Base-by-base conservation (phyloP, 306 rosid species). In the Hylodesmum podocarpum region DNA sequence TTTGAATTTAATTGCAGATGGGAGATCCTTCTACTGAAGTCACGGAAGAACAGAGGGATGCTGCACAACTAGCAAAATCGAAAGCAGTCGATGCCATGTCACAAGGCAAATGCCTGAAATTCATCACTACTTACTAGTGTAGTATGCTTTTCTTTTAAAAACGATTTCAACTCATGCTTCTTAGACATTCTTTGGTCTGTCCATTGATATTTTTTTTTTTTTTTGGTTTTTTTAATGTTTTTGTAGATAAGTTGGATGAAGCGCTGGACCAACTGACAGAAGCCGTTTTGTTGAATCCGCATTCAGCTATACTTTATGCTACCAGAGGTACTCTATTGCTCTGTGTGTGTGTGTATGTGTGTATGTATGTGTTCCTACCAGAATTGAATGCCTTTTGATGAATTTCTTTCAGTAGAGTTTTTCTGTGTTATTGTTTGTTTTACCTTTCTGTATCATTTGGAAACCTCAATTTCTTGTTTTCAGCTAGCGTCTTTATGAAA, bases 261-360 rank as follows among this genome's bases (percentile, higher is more conserved):
- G 93, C 98, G n/a, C 77, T 89, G n/a, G 87, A 82, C 77, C 84
- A 74, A 78, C 88, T 93, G 53, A 93, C 98, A 0, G 83, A 89
- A 89, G 95, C 95, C 71, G 81, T 93, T 65, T 80, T 86, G 85
- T 85, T 89, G 83, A 91, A 93, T 83, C 95, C 96, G 3, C 83
- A 73, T 59, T 93, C 98, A 31, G 86, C 98, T 44, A 93, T 93
- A 82, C 85, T 86, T 40, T 88, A 89, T 91, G 96, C 91, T 29
- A 83, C 91, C 65, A 85, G 96, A 93, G 98, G 98, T 93, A 58
- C 73, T 19, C 18, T 31, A 8, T 33, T 6, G 31, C 4, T 15
- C 3, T 39, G 2, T 5, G 6, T 7, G 47, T 19, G 33, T 50
- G 27, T 47, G 66, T 36, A 24, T n/a, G n/a, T 39, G 2, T 5